These are phyloP conservation scores for Paspalum vaginatum DNA, from an alignment of 176 grass and related monocot genomes.

Conservation along the genomic window DNA sequence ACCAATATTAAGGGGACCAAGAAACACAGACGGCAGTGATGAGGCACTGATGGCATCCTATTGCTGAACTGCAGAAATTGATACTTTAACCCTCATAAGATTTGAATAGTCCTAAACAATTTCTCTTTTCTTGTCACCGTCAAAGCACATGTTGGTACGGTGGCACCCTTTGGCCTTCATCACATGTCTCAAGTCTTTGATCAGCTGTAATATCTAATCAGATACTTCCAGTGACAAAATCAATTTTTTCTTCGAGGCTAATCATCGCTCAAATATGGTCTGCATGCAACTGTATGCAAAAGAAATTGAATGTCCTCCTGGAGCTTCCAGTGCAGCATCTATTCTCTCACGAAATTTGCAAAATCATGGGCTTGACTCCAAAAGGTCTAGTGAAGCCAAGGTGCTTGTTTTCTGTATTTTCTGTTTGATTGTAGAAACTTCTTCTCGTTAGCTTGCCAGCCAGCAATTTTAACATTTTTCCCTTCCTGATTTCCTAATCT, in stretches of 20 bases:
- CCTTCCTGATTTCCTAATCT: constrained; percentile 36
- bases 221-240: constrained; percentile 65
- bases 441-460: constrained; percentile 21
- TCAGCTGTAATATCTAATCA: constrained; percentile 62
- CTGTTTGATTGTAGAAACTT: constrained; percentile 20
- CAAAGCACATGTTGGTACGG: constrained; percentile 6
- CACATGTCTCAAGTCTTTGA: constrained; percentile 49
- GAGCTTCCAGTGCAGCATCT: constrained; percentile 76
- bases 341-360: constrained; percentile 83
- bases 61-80: constrained; percentile 26
- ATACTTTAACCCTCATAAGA: constrained; percentile 6
- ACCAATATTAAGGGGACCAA: constrained; percentile 23
- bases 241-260: constrained; percentile 83
- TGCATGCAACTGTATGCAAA: constrained; percentile 91
- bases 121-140: neutral
- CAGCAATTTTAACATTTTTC: constrained; percentile 26
- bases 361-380: constrained; percentile 57
- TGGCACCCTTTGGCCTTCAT: constrained; percentile 25
- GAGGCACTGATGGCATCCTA: constrained; percentile 12
- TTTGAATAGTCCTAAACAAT: constrained; percentile 1
- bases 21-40: constrained; percentile 8
- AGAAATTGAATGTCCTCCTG: constrained; percentile 79
- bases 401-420: constrained; percentile 56
- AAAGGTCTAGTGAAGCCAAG: constrained; percentile 75
- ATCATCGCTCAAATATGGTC: constrained; percentile 82